Evolutionary conservation across 768 basidiomycete species (phyloP), one percentile per base, ranked within the genome.

Genomic region (Naganishia onofrii): DNA sequence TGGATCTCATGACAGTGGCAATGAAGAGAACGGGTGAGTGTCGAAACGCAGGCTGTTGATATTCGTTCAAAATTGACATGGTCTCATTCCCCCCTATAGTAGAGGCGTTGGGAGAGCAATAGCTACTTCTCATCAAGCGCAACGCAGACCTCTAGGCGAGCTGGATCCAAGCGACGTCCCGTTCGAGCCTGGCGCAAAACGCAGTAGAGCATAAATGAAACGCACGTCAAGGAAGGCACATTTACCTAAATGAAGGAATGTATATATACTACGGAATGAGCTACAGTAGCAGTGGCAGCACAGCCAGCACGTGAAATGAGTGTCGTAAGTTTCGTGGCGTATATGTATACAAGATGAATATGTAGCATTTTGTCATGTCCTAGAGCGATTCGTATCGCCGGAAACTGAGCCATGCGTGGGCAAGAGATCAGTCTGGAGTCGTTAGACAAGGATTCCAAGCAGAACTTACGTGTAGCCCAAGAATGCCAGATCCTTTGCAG

Each of bases 401-500:
- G 78, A 77, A 79, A 3, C 78, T 79, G 66, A 23, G 19, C 17
- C 21, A n/a, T n/a, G n/a, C n/a, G 36, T 42, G 26, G 29, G 17
- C 8, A 42, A 19, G 55, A 42, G 65, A 64, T 57, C 55, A 10
- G n/a, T 1, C 32, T 19, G 26, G 7, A 28, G 12, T 12, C 3
- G 9, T 1, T 28, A 21, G 0, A 12, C 1, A 32, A 21, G 21
- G n/a, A 48, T 2, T 10, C 36, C 29, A 10, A 26, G 4, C 23
- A 19, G 2, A 13, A 68, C 63, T 53, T 38, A 53, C 65, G 81
- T 82, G 71, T 82, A 87, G 77, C 86, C 86, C 73, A 87, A 81
- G 83, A 87, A 87, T 1, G 86, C 86, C 52, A 87, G 80, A 74
- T 87, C 86, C 77, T 85, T 87, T 78, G 83, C 84, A 29, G 78